Base-by-base conservation (phyloP, 176 grass and related monocot species). In the Rhynchospora pubera region DNA sequence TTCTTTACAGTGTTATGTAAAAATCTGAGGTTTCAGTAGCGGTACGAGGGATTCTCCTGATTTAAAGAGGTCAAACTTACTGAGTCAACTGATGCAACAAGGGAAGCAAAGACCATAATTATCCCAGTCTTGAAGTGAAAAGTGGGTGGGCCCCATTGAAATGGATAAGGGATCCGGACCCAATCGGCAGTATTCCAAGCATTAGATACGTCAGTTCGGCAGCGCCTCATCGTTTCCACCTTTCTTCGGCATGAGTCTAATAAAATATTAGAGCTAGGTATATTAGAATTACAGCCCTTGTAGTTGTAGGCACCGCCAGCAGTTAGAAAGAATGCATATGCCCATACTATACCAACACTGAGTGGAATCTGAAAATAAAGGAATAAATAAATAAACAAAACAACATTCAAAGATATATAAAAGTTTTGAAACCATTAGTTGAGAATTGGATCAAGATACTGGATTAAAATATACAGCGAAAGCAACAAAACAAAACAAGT, bases 181-280 rank as follows among this genome's bases (percentile, higher is more conserved):
- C 96, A 99, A 74, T 93, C 79, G 87, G 92, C 90, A 83, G 91
- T 91, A 70, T 65, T 90, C 96, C 92, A 99, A 43, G 96, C 96
- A 93, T 85, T 91, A 87, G 96, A 99, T 83, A 88, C 91, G 89
- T 99, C 96, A 85, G 96, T 99, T 74, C 92, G 89, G 48, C 96
- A 99, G 9, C 85, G 86, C 52, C 65, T 91, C 96, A 99, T 99
- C 8, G 78, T 95, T 81, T 85, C 89, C 73, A 82, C 80, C 86
- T 81, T 93, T 86, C 79, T 95, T 87, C 86, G 94, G 86, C 96
- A 99, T 24, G 87, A 82, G 80, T 95, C 96, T 83, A 89, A 80
- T 87, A 99, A 88, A 88, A 99, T 93, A 83, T 99, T 99, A 9
- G 96, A 99, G 89, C 84, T 95, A 64, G 96, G 96, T 88, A 99